Evolutionary conservation across 306 rosid species (phyloP).

Genomic region (Cicer judaicum): DNA sequence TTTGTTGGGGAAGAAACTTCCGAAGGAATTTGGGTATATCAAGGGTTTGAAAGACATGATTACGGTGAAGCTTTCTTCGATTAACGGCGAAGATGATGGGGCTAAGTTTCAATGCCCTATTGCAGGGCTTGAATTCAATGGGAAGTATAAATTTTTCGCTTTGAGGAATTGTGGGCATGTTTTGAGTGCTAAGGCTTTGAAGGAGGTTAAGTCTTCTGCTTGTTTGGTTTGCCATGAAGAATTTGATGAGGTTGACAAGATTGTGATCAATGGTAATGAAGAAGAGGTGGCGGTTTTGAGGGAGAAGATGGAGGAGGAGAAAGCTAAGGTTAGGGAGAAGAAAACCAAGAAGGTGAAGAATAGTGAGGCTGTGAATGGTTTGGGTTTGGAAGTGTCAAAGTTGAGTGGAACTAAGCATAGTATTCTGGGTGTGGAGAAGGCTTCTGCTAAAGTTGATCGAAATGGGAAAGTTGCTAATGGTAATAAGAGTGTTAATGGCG

Average conservation of each 20-base stretch:
- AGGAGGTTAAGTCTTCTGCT: slow-evolving; percentile 71
- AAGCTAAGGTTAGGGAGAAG: slow-evolving; percentile 62
- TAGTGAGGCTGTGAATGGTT: slow-evolving; percentile 48
- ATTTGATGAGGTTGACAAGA: slow-evolving; percentile 65
- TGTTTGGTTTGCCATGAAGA: slow-evolving; percentile 80
- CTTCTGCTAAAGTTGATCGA: slow-evolving; percentile 55
- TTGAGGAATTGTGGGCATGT: slow-evolving; percentile 90
- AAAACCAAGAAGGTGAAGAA: slow-evolving; percentile 63
- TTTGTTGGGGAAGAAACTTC: slow-evolving; percentile 81
- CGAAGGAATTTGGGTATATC: slow-evolving; percentile 82
- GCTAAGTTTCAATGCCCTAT: slow-evolving; percentile 79
- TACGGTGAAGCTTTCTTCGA: slow-evolving; percentile 49
- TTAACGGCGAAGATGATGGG: slow-evolving; percentile 57
- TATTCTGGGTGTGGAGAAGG: slow-evolving; percentile 64
- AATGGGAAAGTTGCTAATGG: slow-evolving; percentile 58
- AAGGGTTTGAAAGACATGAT: slow-evolving; percentile 94
- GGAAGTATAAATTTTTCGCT: slow-evolving; percentile 78
- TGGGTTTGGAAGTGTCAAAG: slow-evolving; percentile 51
- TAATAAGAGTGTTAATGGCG: slow-evolving; percentile 54
- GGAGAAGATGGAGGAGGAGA: slow-evolving; percentile 87
- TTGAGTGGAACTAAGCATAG: slow-evolving; percentile 80
- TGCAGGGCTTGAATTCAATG: slow-evolving; percentile 83
- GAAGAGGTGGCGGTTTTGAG: slow-evolving; percentile 79
- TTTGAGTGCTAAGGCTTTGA: slow-evolving; percentile 85
- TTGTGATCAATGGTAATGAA: slow-evolving; percentile 83